Evolutionary conservation across 139 green algal species (phyloP), one percentile per base, ranked within the genome.

Genomic region (Chloropicon primus): DNA sequence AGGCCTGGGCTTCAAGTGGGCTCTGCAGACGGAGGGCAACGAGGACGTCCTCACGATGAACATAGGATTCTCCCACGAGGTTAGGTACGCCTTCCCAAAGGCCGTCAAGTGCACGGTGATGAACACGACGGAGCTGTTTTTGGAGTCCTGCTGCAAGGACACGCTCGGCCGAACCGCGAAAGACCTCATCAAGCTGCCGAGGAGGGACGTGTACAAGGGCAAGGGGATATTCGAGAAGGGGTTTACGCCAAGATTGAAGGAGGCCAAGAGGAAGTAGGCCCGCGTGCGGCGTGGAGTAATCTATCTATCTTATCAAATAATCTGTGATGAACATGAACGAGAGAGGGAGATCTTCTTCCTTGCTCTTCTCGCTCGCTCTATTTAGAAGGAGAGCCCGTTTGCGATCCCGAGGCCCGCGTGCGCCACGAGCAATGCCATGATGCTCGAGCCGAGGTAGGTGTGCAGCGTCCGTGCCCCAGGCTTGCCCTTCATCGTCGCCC

Each of bases 371-470:
- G 41, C 41, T 17, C 10, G n/a, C n/a, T n/a, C n/a, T n/a, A n/a
- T n/a, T 17, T 72, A 95, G 53, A 95, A 81, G 80, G 73, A 85
- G 5, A 95, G 83, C 21, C 88, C 91, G 76, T 95, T 84, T 80
- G 95, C 82, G 22, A 96, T 77, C 53, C 91, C 91, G 21, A 94
- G 82, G 0, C 27, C 88, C 1, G 74, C 82, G 75, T 96, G 91
- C 26, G 91, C 77, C 23, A 92, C 26, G 78, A 96, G 92, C 27
- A 96, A 79, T 0, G 82, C 89, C 79, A 96, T 83, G 81, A 94
- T 91, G 72, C 27, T 80, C 21, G 79, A 82, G 54, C 91, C 91
- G 10, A 96, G 82, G 85, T 86, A 95, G 26, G 91, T 91, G 76
- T 96, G 91, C 29, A 27, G 22, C 24, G 78, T 28, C 26, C 80